Evolutionary conservation across 2,329 filamentous ascomycete genomes (phyloP).

Genomic region (Clarireedia homoeocarpa): DNA sequence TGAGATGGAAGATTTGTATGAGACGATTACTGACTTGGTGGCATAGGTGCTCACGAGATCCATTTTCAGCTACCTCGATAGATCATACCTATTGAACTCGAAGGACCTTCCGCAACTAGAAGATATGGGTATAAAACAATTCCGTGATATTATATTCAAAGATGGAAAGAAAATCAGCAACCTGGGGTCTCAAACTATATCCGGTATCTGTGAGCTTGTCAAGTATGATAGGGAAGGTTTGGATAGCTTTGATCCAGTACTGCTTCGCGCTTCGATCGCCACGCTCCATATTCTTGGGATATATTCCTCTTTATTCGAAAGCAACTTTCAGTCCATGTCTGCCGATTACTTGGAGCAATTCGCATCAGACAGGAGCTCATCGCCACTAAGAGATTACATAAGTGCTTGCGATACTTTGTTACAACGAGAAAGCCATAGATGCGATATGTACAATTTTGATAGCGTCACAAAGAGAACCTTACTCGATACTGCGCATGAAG

Average conservation of each 20-base stretch:
- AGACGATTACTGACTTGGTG: slow-evolving; percentile 8
- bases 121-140: slow-evolving; percentile 71
- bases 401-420: slow-evolving; percentile 61
- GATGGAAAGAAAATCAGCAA: slow-evolving; percentile 26
- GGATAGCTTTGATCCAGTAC: slow-evolving; percentile 48
- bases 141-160: slow-evolving; percentile 50
- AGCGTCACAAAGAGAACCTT: slow-evolving; percentile 73
- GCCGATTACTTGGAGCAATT: slow-evolving; percentile 61
- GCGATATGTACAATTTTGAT: slow-evolving; percentile 75
- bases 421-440: slow-evolving; percentile 63
- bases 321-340: slow-evolving; percentile 60
- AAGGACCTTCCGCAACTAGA: slow-evolving; percentile 65
- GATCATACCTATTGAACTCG: slow-evolving; percentile 74
- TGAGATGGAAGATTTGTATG: neutral
- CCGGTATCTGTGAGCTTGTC: slow-evolving; percentile 69
- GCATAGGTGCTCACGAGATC: slow-evolving; percentile 66
- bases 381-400: slow-evolving; percentile 68
- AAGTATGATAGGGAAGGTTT: slow-evolving; percentile 57
- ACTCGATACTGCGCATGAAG: slow-evolving; percentile 63
- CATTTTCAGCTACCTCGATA: slow-evolving; percentile 90
- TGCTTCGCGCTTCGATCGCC: slow-evolving; percentile 69
- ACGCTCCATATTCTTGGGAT: slow-evolving; percentile 82
- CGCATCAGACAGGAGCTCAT: slow-evolving; percentile 55
- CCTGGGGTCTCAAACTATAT: slow-evolving; percentile 34
- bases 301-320: slow-evolving; percentile 75